These are phyloP conservation scores for Paracamarosporium sp. DNA, from an alignment of 2,329 filamentous ascomycete species.

Conservation along the genomic window DNA sequence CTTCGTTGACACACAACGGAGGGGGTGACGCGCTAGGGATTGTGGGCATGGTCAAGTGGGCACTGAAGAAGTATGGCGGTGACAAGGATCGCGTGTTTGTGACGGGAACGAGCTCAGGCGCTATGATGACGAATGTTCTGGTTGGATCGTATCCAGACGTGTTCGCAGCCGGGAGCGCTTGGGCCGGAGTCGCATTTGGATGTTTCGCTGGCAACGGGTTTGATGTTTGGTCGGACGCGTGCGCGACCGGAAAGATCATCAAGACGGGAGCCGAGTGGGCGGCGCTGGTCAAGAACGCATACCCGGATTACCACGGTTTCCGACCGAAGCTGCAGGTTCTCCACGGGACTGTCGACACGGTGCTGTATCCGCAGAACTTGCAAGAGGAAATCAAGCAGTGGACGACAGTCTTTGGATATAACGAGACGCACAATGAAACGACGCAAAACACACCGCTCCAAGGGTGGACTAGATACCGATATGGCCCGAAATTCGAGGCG, in stretches of 20 bases:
- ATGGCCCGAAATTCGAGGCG: constrained; percentile 40
- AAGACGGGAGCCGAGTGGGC: constrained; percentile 41
- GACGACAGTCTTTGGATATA: constrained; percentile 38
- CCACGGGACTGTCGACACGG: constrained; percentile 34
- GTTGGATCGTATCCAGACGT: constrained; percentile 43
- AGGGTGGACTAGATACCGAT: constrained; percentile 38
- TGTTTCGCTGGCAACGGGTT: constrained; percentile 42
- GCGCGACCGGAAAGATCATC: constrained; percentile 39
- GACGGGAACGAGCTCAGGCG: constrained; percentile 41
- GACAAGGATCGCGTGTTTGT: constrained; percentile 41
- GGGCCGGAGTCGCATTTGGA: constrained; percentile 44
- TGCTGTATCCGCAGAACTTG: constrained; percentile 40
- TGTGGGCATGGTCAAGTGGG: constrained; percentile 39
- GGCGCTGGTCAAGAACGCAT: constrained; percentile 33
- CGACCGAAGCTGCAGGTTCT: constrained; percentile 41
- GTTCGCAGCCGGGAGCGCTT: constrained; percentile 43
- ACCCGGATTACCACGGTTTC: constrained; percentile 37
- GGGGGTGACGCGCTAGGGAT: constrained; percentile 43
- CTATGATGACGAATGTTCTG: constrained; percentile 46
- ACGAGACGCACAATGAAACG: constrained; percentile 26
- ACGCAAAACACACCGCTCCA: constrained; percentile 33
- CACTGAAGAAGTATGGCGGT: constrained; percentile 34
- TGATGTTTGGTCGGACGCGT: constrained; percentile 39
- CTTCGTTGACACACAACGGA: constrained; percentile 39
- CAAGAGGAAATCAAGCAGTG: constrained; percentile 45